These are phyloP conservation scores for Fusarium sp. DNA, from an alignment of 2,329 filamentous ascomycete genomes.

Conservation along the genomic window DNA sequence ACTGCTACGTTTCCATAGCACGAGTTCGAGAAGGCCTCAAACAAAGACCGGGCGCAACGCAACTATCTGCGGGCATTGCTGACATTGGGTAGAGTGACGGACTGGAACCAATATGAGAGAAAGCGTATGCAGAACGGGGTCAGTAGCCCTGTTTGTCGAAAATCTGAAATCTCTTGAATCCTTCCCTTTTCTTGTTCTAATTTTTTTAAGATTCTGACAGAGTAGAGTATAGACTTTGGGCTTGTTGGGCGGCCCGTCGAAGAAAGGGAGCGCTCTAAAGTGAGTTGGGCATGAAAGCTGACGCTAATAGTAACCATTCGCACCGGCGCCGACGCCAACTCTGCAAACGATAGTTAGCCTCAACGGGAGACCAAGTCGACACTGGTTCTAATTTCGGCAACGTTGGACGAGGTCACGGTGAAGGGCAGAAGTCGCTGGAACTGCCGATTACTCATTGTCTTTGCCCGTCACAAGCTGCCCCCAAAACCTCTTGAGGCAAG, in stretches of 20 bases:
- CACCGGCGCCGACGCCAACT: not conserved
- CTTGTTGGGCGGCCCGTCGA: not conserved
- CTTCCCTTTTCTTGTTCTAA: no score
- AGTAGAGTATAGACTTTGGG: not conserved
- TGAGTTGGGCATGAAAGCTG: not conserved
- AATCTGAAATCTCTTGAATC: no score
- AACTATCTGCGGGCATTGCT: no score
- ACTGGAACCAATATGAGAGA: no score
- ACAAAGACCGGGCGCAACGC: no score
- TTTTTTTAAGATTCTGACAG: not conserved
- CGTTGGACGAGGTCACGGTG: not conserved
- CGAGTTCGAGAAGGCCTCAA: no score
- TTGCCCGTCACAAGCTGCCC: not conserved
- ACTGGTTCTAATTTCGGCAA: not conserved
- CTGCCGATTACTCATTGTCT: not conserved
- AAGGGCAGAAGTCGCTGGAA: not conserved
- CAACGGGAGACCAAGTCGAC: not conserved
- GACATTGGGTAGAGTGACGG: no score
- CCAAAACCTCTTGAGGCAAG: no score
- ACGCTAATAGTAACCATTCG: not conserved
- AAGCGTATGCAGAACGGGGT: no score
- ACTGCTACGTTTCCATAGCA: no score
- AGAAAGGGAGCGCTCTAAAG: not conserved
- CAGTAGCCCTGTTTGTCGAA: no score
- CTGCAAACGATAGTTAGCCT: no score